Base-by-base conservation (phyloP, 2,329 filamentous ascomycete species). In the Penicillium sclerotigenum region DNA sequence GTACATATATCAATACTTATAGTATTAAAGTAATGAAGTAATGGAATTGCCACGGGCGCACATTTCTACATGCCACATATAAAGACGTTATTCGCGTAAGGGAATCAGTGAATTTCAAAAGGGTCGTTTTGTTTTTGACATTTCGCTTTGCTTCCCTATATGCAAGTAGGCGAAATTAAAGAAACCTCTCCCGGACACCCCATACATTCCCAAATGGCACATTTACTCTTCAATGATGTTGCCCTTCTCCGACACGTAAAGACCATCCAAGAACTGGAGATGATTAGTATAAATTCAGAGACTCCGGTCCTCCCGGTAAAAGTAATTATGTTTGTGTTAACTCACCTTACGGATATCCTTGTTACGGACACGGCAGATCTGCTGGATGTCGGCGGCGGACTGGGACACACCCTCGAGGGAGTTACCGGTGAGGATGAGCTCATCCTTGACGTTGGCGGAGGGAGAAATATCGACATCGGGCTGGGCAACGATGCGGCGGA, bases 321-420 rank as follows among this genome's bases (percentile, higher is more conserved):
- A 22, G 36, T 8, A 14, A 16, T 38, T 24, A 9, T 47, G 5
- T 6, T 46, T 4, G 29, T 18, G 5, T 33, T 33, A 46, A 69
- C 80, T 68, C 75, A 91, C 89, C 89, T 97, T 97, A 84, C 95
- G 91, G 85, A 99, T 99, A 96, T 99, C 94, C 91, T 99, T 99
- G 90, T 99, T 99, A 80, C 91, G 88, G 81, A 99, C 94, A 82
- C 87, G 87, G 91, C 94, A 99, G 82, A 94, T 92, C 83, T 99
- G 94, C 86, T 99, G 94, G 79, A 99, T 97, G 80, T 99, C 94
- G 81, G 94, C 94, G 69, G 94, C 94, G 76, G 88, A 91, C 84
- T 99, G 94, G 74, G 94, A 99, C 68, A 99, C 94, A 77, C 87
- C 87, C 86, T 99, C 95, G 72, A 99, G 85, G 63, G 89, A 95